phyloP scores from a whole-genome alignment of 371 early-diverging fungal genomes.

The Apophysomyces ossiformis region DNA sequence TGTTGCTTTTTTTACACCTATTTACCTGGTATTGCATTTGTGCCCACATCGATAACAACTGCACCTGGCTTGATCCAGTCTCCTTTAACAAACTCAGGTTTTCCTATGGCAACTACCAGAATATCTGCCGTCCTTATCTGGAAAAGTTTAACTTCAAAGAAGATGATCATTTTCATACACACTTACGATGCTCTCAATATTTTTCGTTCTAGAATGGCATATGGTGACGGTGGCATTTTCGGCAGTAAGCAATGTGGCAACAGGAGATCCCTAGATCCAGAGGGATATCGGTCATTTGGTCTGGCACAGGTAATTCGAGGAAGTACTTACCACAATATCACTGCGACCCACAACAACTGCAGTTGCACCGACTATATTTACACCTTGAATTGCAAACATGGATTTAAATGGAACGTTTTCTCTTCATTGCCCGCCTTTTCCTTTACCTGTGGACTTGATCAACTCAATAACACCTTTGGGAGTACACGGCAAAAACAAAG shows the following conservation, averaged over 20 bases:
- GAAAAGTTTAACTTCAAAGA: background rate
- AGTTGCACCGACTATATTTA: slow-evolving; percentile 71
- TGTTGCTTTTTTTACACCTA: background rate
- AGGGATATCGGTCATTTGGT: background rate
- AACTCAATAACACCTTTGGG: slow-evolving; percentile 91
- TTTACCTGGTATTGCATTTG: slow-evolving; percentile 78
- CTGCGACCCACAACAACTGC: slow-evolving; percentile 94
- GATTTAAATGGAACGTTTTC: too few species aligned
- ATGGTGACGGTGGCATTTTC: slow-evolving; percentile 90
- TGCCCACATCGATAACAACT: slow-evolving; percentile 95
- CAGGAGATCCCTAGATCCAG: slow-evolving; percentile 74
- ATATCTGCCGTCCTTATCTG: slow-evolving; percentile 81
- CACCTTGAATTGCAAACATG: background rate
- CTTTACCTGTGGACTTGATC: slow-evolving; percentile 61
- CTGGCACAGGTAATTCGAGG: background rate
- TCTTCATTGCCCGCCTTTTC: background rate
- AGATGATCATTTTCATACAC: background rate
- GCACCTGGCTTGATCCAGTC: slow-evolving; percentile 92
- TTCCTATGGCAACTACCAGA: slow-evolving; percentile 88
- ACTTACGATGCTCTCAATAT: slow-evolving; percentile 72
- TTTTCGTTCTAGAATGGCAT: slow-evolving; percentile 85
- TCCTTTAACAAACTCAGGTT: slow-evolving; percentile 79
- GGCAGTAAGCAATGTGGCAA: slow-evolving; percentile 79
- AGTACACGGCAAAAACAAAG: slow-evolving; percentile 92
- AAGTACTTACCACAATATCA: slow-evolving; percentile 74